Percentiles rank a stretch among this genome's conserved stretches.
Evolutionary conservation across 2,329 filamentous ascomycete species (phyloP).

Genomic region (Microdochium trichocladiopsis): DNA sequence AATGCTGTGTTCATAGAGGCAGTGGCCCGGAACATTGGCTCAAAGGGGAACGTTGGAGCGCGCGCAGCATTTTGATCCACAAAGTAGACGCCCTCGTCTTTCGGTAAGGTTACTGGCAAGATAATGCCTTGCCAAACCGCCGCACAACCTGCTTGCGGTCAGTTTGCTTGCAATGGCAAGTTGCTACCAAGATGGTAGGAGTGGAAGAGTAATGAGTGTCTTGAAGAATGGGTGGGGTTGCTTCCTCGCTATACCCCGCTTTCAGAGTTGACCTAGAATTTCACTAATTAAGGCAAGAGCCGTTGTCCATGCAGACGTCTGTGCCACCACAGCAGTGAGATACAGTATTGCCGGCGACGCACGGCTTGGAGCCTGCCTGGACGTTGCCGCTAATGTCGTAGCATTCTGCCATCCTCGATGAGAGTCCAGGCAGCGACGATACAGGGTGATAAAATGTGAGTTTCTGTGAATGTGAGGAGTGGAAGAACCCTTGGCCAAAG

Average conservation of each 20-base stretch:
- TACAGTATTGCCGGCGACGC: too few species aligned
- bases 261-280: not conserved
- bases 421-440: too few species aligned
- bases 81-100: constrained; percentile 12
- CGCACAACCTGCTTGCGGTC: constrained; percentile 2
- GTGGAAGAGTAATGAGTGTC: not conserved
- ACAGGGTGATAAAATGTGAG: too few species aligned
- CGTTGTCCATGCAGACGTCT: too few species aligned
- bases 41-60: constrained; percentile 14
- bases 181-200: not conserved
- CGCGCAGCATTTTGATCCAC: constrained; percentile 8
- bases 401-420: too few species aligned
- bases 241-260: not conserved
- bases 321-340: too few species aligned
- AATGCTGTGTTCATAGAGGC: constrained; percentile 11
- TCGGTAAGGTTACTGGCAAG: constrained; percentile 8
- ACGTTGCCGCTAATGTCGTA: too few species aligned
- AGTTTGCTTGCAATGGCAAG: not conserved
- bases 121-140: constrained; percentile 3
- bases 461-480: too few species aligned
- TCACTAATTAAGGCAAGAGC: too few species aligned
- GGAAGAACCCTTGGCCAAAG: too few species aligned
- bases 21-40: constrained; percentile 18
- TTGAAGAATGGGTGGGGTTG: not conserved
- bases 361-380: too few species aligned